Evolutionary conservation across 1,284 basidiomycete genomes (phyloP), one percentile per base, ranked within the genome.

Genomic region (Tremellales sp.): DNA sequence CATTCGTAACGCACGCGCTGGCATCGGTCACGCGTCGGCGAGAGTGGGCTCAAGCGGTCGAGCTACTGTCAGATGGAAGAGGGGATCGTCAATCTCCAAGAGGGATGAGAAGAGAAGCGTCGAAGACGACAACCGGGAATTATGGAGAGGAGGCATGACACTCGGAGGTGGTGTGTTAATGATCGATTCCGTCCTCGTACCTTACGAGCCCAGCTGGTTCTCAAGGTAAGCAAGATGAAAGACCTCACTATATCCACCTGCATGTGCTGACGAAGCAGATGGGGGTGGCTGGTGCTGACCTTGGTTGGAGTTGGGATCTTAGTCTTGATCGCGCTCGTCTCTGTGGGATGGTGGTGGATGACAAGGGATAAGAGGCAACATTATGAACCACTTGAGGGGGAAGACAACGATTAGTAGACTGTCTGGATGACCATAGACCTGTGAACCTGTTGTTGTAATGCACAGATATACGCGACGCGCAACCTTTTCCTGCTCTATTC

Each of bases 131-230:
- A 52, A 29, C 40, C 43, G 37, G 23, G 49, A 47, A 7, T 51
- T 70, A 17, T 65, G 67, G 64, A 59, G 58, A 40, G 70, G 67
- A 22, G 70, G 65, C 22, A 71, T 78, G 62, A 68, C 70, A 0
- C 58, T 74, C 7, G 77, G 75, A 1, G 91, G 92, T 2, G 94
- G 96, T 3, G 89, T 97, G 23, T 80, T 97, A 49, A 81, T 86
- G 70, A 85, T 98, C 55, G 89, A 97, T 75, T 78, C 80, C 22
- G 79, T 97, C 8, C 76, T 97, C 37, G 64, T 84, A 31, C 94
- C 94, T 17, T 98, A 93, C 69, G 76, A 84, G 54, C 90, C 94
- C 0, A 79, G 83, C 13, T 89, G 86, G 87, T 88, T 84, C 41
- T 56, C 55, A 3, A 49, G 59, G 60, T 62, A 17, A 56, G 56